Percentiles rank a stretch among this genome's conserved stretches.
phyloP scores from a whole-genome alignment of 176 grass and related monocot species.

The Panicum miliaceum region DNA sequence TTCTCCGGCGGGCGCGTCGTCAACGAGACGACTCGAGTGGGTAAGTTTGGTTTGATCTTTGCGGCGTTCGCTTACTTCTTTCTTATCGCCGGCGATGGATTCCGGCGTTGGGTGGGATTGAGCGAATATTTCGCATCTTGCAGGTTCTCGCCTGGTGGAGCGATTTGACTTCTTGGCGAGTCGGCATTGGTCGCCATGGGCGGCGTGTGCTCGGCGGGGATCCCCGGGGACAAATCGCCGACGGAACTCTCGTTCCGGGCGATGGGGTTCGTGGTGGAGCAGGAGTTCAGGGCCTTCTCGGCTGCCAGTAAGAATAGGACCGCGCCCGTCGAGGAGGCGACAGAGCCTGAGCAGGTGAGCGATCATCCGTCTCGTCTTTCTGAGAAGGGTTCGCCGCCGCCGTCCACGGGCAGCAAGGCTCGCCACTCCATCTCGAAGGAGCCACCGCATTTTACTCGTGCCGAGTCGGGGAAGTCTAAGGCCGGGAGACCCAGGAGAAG shows the following conservation, averaged over 20 bases:
- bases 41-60: slow-evolving; percentile 17
- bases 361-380: not conserved
- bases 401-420: slow-evolving; percentile 31
- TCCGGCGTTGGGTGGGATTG: slow-evolving; percentile 1
- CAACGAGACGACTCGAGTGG: slow-evolving; percentile 27
- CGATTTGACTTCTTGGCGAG: slow-evolving; percentile 4
- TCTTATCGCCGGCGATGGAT: not conserved
- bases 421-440: slow-evolving; percentile 35
- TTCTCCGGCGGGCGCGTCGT: slow-evolving; percentile 4
- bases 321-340: slow-evolving; percentile 45
- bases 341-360: slow-evolving; percentile 2
- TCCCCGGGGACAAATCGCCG: slow-evolving; percentile 50
- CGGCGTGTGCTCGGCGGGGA: slow-evolving; percentile 60
- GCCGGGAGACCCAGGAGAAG: slow-evolving; percentile 35
- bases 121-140: slow-evolving; percentile 20
- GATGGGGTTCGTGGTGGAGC: slow-evolving; percentile 55
- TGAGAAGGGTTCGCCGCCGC: slow-evolving; percentile 14
- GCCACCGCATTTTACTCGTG: slow-evolving; percentile 19
- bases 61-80: not conserved
- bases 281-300: slow-evolving; percentile 49
- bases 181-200: slow-evolving; percentile 48
- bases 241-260: slow-evolving; percentile 58
- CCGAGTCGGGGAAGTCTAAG: slow-evolving; percentile 36
- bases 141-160: slow-evolving; percentile 1
- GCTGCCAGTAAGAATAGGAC: slow-evolving; percentile 47